A percentile compares a stretch with the other conserved stretches of the same genome.
Conservation (phyloP, 1,284 basidiomycete genomes). For the Omphalotus olearius region DNA sequence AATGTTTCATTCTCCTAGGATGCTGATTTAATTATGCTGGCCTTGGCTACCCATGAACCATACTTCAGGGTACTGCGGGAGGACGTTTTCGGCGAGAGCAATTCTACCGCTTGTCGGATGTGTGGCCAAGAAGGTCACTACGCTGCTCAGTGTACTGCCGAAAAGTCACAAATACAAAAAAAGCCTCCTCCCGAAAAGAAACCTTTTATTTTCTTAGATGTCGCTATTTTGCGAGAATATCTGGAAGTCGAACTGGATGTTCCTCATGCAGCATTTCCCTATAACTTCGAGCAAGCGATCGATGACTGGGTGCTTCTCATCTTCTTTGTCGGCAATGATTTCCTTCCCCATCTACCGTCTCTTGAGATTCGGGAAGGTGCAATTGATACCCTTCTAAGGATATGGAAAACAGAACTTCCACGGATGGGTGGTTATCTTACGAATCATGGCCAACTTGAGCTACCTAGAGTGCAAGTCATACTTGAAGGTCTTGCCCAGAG, state of each 20-base stretch:
- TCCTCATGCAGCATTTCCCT: constrained; percentile 76
- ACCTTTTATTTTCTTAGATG: constrained; percentile 99
- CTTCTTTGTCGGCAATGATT: constrained; percentile 99
- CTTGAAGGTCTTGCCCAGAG: constrained; percentile 88
- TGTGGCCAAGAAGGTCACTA: constrained; percentile 96
- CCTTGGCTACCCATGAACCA: constrained; percentile 97
- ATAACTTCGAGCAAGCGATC: constrained; percentile 94
- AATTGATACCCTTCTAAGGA: constrained; percentile 92
- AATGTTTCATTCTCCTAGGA: constrained; percentile 52
- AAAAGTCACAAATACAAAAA: constrained; percentile 63
- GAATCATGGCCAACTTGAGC: constrained; percentile 88
- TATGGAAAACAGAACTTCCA: constrained; percentile 92
- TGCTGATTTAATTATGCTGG: constrained; percentile 99
- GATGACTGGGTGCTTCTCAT: constrained; percentile 99
- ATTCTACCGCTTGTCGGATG: constrained; percentile 75
- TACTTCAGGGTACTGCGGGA: constrained; percentile 97
- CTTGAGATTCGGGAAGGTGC: constrained; percentile 99
- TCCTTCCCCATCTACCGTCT: constrained; percentile 95
- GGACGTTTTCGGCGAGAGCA: constrained; percentile 92
- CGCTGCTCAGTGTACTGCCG: constrained; percentile 87
- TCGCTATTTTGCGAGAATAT: constrained; percentile 93
- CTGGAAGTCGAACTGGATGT: constrained; percentile 93
- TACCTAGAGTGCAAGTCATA: constrained; percentile 88
- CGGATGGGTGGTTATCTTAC: constrained; percentile 97
- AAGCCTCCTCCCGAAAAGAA: constrained; percentile 75